Evolutionary conservation across 2,329 filamentous ascomycete genomes (phyloP).

Genomic region (Verticillium klebahnii): DNA sequence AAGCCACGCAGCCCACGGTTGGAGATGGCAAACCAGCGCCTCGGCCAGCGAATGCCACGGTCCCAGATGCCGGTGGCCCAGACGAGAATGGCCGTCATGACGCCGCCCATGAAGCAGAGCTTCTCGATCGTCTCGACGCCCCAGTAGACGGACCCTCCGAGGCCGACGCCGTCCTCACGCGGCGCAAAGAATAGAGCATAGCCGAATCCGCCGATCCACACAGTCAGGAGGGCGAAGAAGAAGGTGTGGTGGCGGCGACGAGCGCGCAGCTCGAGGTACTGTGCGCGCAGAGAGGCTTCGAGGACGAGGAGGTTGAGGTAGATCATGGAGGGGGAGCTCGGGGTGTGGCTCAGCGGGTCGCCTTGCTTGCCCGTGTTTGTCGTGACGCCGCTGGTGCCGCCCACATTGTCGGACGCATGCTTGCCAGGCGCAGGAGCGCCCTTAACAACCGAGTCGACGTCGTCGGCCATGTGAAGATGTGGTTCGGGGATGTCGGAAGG

Average conservation of each 20-base stretch:
- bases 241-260: conserved; percentile 89
- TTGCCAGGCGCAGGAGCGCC: conserved; percentile 68
- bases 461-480: conserved; percentile 47
- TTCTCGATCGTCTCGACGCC: conserved; percentile 86
- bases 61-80: conserved; percentile 98
- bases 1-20: conserved; percentile 88
- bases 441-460: conserved; percentile 85
- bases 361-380: conserved; percentile 37
- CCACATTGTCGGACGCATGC: conserved; percentile 23
- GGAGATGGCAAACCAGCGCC: conserved; percentile 82
- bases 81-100: conserved; percentile 80
- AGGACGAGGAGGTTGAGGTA: conserved; percentile 97
- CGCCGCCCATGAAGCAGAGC: conserved; percentile 84
- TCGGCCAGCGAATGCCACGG: conserved; percentile 87
- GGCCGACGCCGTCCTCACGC: conserved; percentile 86
- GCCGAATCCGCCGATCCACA: conserved; percentile 81
- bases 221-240: conserved; percentile 72
- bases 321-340: conserved; percentile 91
- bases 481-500: not conserved
- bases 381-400: conserved; percentile 36
- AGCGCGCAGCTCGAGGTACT: conserved; percentile 86
- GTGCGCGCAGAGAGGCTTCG: conserved; percentile 86
- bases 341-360: conserved; percentile 75
- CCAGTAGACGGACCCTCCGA: conserved; percentile 96
- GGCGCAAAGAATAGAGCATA: conserved; percentile 93